Evolutionary conservation across 306 rosid species (phyloP).

Genomic region (Vicia villosa): DNA sequence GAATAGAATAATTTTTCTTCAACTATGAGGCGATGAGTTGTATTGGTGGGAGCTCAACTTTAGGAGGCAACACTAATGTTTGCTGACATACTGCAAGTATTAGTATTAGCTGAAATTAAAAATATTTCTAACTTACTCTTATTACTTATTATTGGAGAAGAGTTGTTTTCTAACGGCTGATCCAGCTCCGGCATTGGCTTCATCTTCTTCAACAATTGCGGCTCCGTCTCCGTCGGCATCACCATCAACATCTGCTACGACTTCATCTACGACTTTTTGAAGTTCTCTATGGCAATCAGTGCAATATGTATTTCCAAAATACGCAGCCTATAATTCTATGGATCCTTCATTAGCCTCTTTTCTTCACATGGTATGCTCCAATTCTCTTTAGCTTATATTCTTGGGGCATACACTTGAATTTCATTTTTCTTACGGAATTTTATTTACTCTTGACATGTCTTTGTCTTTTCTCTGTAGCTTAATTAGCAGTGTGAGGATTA

Average conservation of each 20-base stretch:
- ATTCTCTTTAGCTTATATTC: slow-evolving; percentile 3
- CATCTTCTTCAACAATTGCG: slow-evolving; percentile 45
- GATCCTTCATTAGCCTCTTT: slow-evolving; percentile 97
- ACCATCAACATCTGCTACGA: slow-evolving; percentile 28
- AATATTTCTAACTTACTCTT: too few species aligned
- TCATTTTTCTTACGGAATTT: slow-evolving; percentile 6
- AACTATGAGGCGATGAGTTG: too few species aligned
- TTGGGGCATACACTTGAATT: not conserved
- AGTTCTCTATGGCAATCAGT: slow-evolving; percentile 83
- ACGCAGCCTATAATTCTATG: slow-evolving; percentile 91
- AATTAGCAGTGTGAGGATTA: slow-evolving; percentile 95
- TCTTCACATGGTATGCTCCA: slow-evolving; percentile 82
- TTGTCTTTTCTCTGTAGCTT: slow-evolving; percentile 56
- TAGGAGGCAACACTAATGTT: too few species aligned
- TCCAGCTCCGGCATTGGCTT: slow-evolving; percentile 55
- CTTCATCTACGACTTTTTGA: slow-evolving; percentile 58
- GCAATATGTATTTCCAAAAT: too few species aligned
- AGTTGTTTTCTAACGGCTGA: slow-evolving; percentile 95
- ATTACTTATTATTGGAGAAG: too few species aligned
- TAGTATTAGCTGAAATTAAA: too few species aligned
- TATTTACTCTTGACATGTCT: slow-evolving; percentile 5
- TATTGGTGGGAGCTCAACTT: too few species aligned
- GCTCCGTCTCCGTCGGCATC: slow-evolving; percentile 40
- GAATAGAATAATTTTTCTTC: too few species aligned
- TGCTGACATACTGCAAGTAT: too few species aligned